Percentiles rank a stretch among this genome's conserved stretches.
phyloP scores from a whole-genome alignment of 108 stramenopile genomes.

The Schizochytrium sp. region DNA sequence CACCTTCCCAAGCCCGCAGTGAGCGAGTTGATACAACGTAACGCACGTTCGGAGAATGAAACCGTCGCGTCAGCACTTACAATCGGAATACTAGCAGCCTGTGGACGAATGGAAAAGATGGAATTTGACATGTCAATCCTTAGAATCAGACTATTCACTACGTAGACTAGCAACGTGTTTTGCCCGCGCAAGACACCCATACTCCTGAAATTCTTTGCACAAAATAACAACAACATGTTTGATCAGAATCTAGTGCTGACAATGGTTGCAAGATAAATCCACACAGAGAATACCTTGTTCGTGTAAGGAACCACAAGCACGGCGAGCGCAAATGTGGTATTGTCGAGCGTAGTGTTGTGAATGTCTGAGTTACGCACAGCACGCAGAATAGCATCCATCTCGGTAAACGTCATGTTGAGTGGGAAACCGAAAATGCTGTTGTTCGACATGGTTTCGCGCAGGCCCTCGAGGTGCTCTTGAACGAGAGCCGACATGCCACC shows the following conservation, averaged over 20 bases:
- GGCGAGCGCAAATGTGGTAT: conserved; percentile 43
- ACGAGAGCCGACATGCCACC: neutral
- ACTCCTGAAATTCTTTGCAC: too few relatives aligned
- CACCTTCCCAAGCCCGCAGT: too few relatives aligned
- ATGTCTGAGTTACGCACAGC: conserved; percentile 33
- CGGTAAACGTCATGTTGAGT: conserved; percentile 42
- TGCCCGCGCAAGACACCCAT: too few relatives aligned
- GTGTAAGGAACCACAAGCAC: conserved; percentile 36
- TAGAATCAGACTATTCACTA: too few relatives aligned
- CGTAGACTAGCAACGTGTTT: too few relatives aligned
- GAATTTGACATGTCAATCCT: too few relatives aligned
- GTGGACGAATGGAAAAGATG: too few relatives aligned
- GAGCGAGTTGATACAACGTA: too few relatives aligned
- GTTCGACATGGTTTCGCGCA: neutral
- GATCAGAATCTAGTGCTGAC: neutral
- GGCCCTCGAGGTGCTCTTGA: neutral
- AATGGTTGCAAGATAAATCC: conserved; percentile 44
- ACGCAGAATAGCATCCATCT: conserved; percentile 30
- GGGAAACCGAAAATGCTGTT: conserved; percentile 30
- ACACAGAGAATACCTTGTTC: conserved; percentile 40
- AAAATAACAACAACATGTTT: too few relatives aligned
- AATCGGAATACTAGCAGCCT: too few relatives aligned
- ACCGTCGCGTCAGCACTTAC: too few relatives aligned
- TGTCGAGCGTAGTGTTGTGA: conserved; percentile 35
- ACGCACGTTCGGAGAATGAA: too few relatives aligned